These are phyloP conservation scores for Colletotrichum chrysophilum DNA, from an alignment of 2,329 filamentous ascomycete species.

Conservation along the genomic window DNA sequence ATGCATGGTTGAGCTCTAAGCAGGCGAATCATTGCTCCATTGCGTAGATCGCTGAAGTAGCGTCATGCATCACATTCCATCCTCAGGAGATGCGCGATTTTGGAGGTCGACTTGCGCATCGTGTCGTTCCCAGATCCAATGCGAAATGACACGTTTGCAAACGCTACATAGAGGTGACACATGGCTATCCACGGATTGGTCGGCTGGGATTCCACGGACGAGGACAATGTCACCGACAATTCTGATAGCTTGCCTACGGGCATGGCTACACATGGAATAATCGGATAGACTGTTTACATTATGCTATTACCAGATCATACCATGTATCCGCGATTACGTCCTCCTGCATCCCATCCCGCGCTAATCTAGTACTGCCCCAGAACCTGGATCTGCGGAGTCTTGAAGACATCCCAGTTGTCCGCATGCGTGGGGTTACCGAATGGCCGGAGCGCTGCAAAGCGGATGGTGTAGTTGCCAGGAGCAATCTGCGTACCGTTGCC, in stretches of 20 bases:
- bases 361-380: conserved; percentile 23
- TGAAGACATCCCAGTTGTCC: conserved; percentile 47
- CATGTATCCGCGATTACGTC: not conserved
- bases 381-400: conserved; percentile 36
- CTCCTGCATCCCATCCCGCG: not conserved
- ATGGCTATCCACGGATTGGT: not conserved
- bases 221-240: not conserved
- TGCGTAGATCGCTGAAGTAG: not conserved
- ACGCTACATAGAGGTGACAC: accelerated
- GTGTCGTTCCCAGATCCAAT: not conserved
- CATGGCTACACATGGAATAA: not conserved
- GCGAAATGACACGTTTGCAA: accelerated
- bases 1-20: not conserved
- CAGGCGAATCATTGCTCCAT: not conserved
- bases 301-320: not conserved
- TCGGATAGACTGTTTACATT: not conserved
- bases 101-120: not conserved
- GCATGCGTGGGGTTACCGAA: conserved; percentile 45
- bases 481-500: conserved; percentile 46
- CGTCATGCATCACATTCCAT: not conserved
- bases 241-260: not conserved
- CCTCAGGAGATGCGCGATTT: not conserved
- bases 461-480: conserved; percentile 45
- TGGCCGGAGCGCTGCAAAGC: conserved; percentile 44
- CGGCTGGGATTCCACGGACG: not conserved